phyloP scores from a whole-genome alignment of 2,329 filamentous ascomycete species.

The Neofusicoccum laricinum region DNA sequence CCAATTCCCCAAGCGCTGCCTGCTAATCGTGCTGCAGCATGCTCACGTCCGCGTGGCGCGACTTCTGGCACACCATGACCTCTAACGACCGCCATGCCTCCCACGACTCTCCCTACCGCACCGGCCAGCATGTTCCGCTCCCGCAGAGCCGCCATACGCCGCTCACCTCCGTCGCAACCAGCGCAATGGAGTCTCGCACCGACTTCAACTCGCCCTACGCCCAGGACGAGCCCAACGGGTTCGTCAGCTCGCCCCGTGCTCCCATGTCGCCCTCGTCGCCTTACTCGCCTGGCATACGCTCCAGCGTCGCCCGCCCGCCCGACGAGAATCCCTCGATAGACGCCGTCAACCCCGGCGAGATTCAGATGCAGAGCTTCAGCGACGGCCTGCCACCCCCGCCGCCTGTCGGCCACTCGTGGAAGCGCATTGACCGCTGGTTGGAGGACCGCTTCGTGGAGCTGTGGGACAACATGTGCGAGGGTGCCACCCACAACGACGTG shows the following conservation, averaged over 20 bases:
- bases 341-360: constrained; percentile 72
- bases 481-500: constrained; percentile 87
- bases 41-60: constrained; percentile 62
- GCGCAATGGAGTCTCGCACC: constrained; percentile 78
- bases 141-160: constrained; percentile 77
- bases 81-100: constrained; percentile 80
- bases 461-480: constrained; percentile 88
- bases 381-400: constrained; percentile 89
- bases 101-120: constrained; percentile 89
- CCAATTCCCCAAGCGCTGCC: background rate
- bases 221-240: constrained; percentile 67
- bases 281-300: constrained; percentile 88
- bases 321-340: constrained; percentile 62
- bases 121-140: constrained; percentile 84
- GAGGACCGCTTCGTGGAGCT: constrained; percentile 95
- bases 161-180: constrained; percentile 82
- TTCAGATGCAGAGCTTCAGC: constrained; percentile 93
- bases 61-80: constrained; percentile 87
- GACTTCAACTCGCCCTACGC: constrained; percentile 78
- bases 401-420: constrained; percentile 86
- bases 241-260: constrained; percentile 55
- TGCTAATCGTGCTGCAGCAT: constrained; percentile 9
- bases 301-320: constrained; percentile 65
- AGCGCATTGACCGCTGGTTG: constrained; percentile 87
- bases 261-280: constrained; percentile 64